These are phyloP conservation scores for Erythrophleum ivorense DNA, from an alignment of 331 rosid species.

Conservation along the genomic window DNA sequence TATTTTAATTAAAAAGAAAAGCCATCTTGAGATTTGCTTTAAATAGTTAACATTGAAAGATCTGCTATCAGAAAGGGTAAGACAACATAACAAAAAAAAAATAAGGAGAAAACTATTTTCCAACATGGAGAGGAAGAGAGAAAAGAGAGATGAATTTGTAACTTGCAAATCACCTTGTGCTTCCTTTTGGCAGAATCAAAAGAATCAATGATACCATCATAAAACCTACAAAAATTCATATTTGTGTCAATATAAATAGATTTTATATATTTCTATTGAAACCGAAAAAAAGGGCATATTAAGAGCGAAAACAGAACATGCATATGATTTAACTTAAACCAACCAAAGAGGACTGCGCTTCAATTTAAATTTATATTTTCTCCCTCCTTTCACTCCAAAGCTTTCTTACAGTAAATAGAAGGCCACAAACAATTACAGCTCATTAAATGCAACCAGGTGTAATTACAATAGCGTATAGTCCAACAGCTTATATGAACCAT, in stretches of 20 bases:
- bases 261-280: not conserved
- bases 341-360: constrained; percentile 10
- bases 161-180: constrained; percentile 68
- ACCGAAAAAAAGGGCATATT: constrained; percentile 7
- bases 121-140: not conserved
- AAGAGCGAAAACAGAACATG: constrained; percentile 4
- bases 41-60: constrained; percentile 1
- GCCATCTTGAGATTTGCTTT: not conserved
- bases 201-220: constrained; percentile 61
- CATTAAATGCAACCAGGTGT: constrained; percentile 24
- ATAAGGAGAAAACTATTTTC: not conserved
- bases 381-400: constrained; percentile 17
- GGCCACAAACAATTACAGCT: not conserved
- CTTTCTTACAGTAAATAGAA: constrained; percentile 20
- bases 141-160: constrained; percentile 17
- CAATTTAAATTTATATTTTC: not conserved
- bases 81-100: not conserved
- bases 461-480: not conserved
- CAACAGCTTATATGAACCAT: not conserved
- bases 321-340: constrained; percentile 3
- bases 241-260: constrained; percentile 5
- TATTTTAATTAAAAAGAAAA: not conserved
- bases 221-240: constrained; percentile 64
- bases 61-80: not conserved
- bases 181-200: constrained; percentile 57